Evolutionary conservation across 306 rosid genomes (phyloP).

Genomic region (Prunus mongolica): DNA sequence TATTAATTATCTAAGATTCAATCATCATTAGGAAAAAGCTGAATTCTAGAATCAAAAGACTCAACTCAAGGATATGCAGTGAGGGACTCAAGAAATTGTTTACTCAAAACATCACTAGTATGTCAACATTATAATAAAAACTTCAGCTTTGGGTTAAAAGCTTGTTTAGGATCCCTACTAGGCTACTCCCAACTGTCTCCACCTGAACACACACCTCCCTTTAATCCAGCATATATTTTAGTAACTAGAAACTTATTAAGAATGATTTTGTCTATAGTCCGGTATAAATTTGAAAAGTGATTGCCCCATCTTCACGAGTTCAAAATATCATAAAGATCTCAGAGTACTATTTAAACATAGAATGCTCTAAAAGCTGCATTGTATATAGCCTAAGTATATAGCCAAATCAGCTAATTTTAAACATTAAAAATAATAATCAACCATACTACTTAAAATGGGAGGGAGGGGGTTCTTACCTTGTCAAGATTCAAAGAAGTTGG

Average conservation of each 20-base stretch:
- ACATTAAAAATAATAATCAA: neutral
- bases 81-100: neutral
- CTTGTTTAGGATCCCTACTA: no score
- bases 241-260: no score
- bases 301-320: constrained; percentile 76
- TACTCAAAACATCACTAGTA: no score
- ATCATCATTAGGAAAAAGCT: neutral
- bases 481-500: constrained; percentile 88
- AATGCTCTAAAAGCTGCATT: constrained; percentile 1
- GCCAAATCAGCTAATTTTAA: constrained; percentile 17
- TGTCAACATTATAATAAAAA: no score
- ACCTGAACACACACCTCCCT: no score
- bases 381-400: constrained; percentile 14
- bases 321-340: constrained; percentile 24
- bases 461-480: constrained; percentile 44
- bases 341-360: neutral
- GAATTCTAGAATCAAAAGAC: neutral
- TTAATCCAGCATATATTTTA: no score
- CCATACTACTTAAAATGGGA: no score
- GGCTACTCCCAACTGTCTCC: no score
- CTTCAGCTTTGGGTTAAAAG: no score
- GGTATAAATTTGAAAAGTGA: constrained; percentile 26
- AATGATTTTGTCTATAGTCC: no score
- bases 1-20: neutral
- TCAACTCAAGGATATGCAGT: neutral